Evolutionary conservation across 148 eudicot genomes (phyloP).

Genomic region (Nyssa sinensis): DNA sequence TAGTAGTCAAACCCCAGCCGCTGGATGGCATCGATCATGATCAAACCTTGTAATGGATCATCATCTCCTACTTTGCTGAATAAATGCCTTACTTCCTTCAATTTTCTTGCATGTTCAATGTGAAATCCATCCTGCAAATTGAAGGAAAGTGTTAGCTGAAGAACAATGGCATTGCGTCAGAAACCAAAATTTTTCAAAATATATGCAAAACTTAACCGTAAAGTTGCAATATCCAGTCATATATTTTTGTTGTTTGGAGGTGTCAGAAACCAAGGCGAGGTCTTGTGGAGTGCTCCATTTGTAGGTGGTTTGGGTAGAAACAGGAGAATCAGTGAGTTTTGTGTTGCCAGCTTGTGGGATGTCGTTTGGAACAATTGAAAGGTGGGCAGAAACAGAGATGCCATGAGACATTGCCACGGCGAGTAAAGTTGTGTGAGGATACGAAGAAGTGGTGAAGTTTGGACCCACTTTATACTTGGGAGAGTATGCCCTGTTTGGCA

Average conservation of each 20-base stretch:
- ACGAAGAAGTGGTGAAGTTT: no score
- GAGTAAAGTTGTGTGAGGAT: background rate
- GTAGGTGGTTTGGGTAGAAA: background rate
- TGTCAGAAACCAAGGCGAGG: background rate
- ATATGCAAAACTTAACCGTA: background rate
- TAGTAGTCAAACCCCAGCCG: slow-evolving; percentile 35
- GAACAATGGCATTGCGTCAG: no score
- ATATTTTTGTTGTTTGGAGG: background rate
- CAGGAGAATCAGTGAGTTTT: background rate
- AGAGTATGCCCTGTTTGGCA: no score
- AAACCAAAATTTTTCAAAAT: background rate
- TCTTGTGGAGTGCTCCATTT: slow-evolving; percentile 5
- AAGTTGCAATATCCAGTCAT: background rate
- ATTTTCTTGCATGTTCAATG: background rate
- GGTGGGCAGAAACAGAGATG: background rate
- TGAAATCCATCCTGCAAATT: background rate
- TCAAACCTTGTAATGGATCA: slow-evolving; percentile 12
- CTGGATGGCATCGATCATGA: slow-evolving; percentile 29
- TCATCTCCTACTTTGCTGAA: slow-evolving; percentile 3
- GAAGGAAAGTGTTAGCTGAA: background rate
- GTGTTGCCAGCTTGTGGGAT: background rate
- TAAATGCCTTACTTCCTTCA: background rate
- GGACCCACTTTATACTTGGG: no score
- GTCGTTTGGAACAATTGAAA: background rate
- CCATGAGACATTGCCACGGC: background rate